Conservation (phyloP, 2,329 filamentous ascomycete species). For the Curvularia verruculosa region DNA sequence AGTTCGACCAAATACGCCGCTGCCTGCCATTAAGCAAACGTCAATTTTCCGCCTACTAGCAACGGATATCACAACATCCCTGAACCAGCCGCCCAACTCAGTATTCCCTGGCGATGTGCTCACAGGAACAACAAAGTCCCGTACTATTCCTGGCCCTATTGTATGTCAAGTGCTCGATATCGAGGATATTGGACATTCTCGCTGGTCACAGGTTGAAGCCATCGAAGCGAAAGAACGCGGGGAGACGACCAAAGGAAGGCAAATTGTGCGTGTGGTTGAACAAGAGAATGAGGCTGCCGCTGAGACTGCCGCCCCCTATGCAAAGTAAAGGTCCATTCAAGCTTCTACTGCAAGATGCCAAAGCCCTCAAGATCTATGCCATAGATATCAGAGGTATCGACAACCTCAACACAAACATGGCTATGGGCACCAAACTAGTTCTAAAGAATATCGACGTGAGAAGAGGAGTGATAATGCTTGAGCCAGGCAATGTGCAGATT, state of each 20-base stretch:
- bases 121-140: slow-evolving; percentile 62
- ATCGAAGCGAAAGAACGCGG: slow-evolving; percentile 76
- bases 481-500: slow-evolving; percentile 69
- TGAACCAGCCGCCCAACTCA: slow-evolving; percentile 52
- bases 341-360: slow-evolving; percentile 79
- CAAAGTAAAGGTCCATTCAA: slow-evolving; percentile 71
- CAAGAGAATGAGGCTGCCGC: slow-evolving; percentile 54
- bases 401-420: slow-evolving; percentile 68
- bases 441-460: slow-evolving; percentile 71
- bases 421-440: slow-evolving; percentile 82
- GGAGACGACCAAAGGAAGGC: slow-evolving; percentile 75
- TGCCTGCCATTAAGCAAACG: slow-evolving; percentile 77
- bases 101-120: slow-evolving; percentile 65
- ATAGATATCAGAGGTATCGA: slow-evolving; percentile 73
- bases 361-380: slow-evolving; percentile 69
- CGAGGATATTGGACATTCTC: slow-evolving; percentile 78
- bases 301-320: slow-evolving; percentile 28
- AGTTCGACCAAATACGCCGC: slow-evolving; percentile 62
- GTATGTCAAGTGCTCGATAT: slow-evolving; percentile 85
- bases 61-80: slow-evolving; percentile 72
- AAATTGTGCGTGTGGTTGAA: slow-evolving; percentile 75
- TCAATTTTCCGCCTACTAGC: slow-evolving; percentile 80
- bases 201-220: slow-evolving; percentile 87
- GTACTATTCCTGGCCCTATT: slow-evolving; percentile 65
- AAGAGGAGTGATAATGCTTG: slow-evolving; percentile 78